These are phyloP conservation scores for Solanum megistacrolobum DNA, from an alignment of 257 asterid genomes.

Conservation along the genomic window DNA sequence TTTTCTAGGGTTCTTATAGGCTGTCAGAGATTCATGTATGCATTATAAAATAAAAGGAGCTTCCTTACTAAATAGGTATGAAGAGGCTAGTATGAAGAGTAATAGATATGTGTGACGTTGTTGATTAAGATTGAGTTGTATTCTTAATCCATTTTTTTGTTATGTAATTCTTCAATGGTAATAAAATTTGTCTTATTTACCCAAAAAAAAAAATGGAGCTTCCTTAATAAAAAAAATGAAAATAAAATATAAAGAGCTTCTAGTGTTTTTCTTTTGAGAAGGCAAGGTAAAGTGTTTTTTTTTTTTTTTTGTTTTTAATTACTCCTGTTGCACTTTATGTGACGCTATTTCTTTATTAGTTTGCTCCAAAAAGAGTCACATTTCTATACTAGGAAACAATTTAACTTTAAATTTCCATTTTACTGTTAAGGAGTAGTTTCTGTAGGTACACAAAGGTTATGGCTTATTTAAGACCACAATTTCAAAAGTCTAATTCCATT, in stretches of 20 bases:
- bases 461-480: not conserved
- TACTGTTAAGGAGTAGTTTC: not conserved
- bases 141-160: not conserved
- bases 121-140: not conserved
- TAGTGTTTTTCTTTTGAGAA: not conserved
- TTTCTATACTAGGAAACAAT: not conserved
- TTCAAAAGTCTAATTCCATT: not conserved
- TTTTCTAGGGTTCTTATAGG: not conserved
- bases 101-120: not conserved
- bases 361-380: not conserved
- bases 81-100: not conserved
- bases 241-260: not conserved
- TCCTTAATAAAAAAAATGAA: not conserved
- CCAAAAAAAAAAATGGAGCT: not conserved
- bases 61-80: not conserved
- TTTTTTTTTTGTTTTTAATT: too few relatives aligned
- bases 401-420: not conserved
- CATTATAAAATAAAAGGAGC: not conserved
- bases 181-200: not conserved
- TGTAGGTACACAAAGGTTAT: not conserved
- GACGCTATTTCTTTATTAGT: not conserved
- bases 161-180: not conserved
- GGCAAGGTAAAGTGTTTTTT: not conserved
- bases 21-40: not conserved
- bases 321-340: not conserved